Base-by-base conservation (phyloP, 2,329 filamentous ascomycete species). In the Fonsecaea pedrosoi region DNA sequence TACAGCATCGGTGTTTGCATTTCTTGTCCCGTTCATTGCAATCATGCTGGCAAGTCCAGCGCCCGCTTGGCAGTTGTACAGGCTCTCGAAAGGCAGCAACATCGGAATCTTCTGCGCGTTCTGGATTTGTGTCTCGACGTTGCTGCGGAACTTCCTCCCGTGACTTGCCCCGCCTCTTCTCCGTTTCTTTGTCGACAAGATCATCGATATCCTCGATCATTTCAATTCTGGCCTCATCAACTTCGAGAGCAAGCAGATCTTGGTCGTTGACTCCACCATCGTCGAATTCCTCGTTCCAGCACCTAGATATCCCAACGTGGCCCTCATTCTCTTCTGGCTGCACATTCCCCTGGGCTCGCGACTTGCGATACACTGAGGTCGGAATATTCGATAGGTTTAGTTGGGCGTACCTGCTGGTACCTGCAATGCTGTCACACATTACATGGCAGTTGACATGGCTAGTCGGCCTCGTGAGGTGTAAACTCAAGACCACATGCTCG, bases 361-460 rank as follows among this genome's bases (percentile, higher is more conserved):
- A 35, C 42, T 62, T 60, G 38, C 78, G 79, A 74, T 85, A 87
- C 50, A 79, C 73, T 1, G 78, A 79, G 9, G 76, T 65, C 13
- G 82, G 79, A 25, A 89, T 74, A 42, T 82, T 64, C 7, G 32
- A 78, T 4, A 83, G 83, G 60, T 81, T 82, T 10, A 89, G 68
- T 30, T 82, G 81, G 6, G 85, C 86, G 66, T 80, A 78, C 67
- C 83, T 81, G 73, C 84, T 77, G 10, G 87, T 89, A 10, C 86
- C 86, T 68, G 86, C 92, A 73, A 98, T 90, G 53, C 92, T 89
- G 78, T 97, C 94, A 71, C 94, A 98, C 77, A 92, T 91, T 57
- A 94, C 82, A 74, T 89, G 87, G 67, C 88, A 92, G 30, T 83
- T 83, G 38, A 95, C 85, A 2, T 83, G 79, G 64, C 90, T 86